Evolutionary conservation across 1,284 basidiomycete genomes (phyloP).

Genomic region (Trichosporon sp.): DNA sequence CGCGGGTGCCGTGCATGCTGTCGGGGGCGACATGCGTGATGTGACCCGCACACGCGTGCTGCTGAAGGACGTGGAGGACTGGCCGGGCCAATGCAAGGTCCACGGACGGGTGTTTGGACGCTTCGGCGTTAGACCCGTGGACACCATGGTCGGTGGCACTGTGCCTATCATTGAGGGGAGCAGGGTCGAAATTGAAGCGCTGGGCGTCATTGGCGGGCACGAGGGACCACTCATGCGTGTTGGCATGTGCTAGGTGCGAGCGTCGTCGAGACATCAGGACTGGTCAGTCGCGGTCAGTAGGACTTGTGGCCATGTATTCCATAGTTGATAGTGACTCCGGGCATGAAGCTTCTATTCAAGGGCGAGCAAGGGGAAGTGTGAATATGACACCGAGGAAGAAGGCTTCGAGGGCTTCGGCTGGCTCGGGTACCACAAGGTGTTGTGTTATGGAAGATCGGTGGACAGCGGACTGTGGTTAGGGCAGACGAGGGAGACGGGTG

Average conservation of each 20-base stretch:
- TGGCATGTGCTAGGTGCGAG: neutral
- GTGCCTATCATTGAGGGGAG: slow-evolving; percentile 27
- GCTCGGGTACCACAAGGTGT: neutral
- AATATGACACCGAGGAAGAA: neutral
- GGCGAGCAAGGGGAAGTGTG: too few relatives aligned
- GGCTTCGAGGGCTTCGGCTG: neutral
- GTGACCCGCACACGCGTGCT: slow-evolving; percentile 33
- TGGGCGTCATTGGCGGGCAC: slow-evolving; percentile 24
- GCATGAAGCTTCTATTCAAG: neutral
- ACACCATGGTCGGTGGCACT: slow-evolving; percentile 33
- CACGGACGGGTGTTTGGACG: slow-evolving; percentile 29
- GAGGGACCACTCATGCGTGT: slow-evolving; percentile 16
- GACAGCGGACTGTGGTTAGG: neutral
- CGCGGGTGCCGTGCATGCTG: slow-evolving; percentile 22
- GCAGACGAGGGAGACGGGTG: neutral
- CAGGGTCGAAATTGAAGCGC: slow-evolving; percentile 35
- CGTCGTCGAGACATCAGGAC: neutral
- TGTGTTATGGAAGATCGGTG: neutral
- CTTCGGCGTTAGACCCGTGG: slow-evolving; percentile 31
- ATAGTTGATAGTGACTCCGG: neutral
- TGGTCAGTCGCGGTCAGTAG: neutral
- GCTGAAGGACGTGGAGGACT: slow-evolving; percentile 28
- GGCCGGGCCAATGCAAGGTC: slow-evolving; percentile 27
- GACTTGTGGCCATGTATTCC: neutral
- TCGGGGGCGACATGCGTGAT: slow-evolving; percentile 32